Conservation (phyloP, 140 eudicot species). For the Ambrosia hybrid region DNA sequence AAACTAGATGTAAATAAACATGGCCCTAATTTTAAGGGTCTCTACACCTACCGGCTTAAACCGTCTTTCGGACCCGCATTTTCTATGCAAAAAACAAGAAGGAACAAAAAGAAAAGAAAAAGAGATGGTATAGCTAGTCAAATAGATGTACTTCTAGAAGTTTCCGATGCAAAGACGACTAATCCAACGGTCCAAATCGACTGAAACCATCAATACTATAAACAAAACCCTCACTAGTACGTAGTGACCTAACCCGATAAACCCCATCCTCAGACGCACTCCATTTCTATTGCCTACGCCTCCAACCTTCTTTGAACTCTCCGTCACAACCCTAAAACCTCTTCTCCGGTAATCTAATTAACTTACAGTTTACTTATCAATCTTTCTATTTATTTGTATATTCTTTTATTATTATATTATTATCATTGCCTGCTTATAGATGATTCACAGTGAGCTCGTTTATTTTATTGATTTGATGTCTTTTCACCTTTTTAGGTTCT, state of each 20-base stretch:
- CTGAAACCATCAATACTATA: slow-evolving; percentile 21
- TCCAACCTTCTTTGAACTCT: slow-evolving; percentile 9
- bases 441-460: too few relatives aligned
- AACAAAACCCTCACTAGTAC: neutral
- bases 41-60: too few relatives aligned
- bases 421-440: too few relatives aligned
- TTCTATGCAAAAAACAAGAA: too few relatives aligned
- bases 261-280: slow-evolving; percentile 15
- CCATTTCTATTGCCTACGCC: neutral
- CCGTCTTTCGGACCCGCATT: too few relatives aligned
- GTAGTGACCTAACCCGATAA: slow-evolving; percentile 15
- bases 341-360: slow-evolving; percentile 5
- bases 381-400: neutral
- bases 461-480: too few relatives aligned
- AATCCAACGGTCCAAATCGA: slow-evolving; percentile 44
- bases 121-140: neutral
- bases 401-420: too few relatives aligned
- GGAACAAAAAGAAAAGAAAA: neutral
- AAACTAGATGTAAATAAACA: too few relatives aligned
- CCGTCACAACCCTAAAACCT: slow-evolving; percentile 3
- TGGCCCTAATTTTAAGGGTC: too few relatives aligned
- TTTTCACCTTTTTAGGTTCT: too few relatives aligned
- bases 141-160: slow-evolving; percentile 34
- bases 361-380: neutral
- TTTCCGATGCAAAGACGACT: slow-evolving; percentile 23